Conservation (phyloP, 768 basidiomycete genomes). For the Phanerochaete sordida region DNA sequence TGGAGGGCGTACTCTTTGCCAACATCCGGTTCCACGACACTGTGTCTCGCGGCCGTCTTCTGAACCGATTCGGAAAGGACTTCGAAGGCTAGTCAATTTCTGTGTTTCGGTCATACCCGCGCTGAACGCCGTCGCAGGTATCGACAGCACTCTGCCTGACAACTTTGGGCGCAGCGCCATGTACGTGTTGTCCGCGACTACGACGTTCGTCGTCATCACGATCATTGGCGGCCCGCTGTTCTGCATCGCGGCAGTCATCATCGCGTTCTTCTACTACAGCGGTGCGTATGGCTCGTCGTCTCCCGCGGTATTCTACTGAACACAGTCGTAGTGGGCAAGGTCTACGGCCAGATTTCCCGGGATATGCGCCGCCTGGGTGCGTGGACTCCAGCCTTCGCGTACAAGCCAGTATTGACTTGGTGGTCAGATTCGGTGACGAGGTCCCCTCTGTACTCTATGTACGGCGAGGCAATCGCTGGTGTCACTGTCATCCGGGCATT, state of each 20-base stretch:
- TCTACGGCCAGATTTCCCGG: slow-evolving; percentile 84
- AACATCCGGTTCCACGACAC: slow-evolving; percentile 94
- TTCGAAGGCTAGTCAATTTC: slow-evolving; percentile 83
- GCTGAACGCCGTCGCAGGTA: slow-evolving; percentile 39
- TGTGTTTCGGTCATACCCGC: too few species aligned
- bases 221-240: slow-evolving; percentile 79
- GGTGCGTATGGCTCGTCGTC: slow-evolving; percentile 37
- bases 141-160: slow-evolving; percentile 81
- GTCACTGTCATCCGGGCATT: slow-evolving; percentile 71
- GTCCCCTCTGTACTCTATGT: slow-evolving; percentile 49
- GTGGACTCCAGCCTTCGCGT: slow-evolving; percentile 10
- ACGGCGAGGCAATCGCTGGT: slow-evolving; percentile 50
- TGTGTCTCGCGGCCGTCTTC: slow-evolving; percentile 74
- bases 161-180: slow-evolving; percentile 80
- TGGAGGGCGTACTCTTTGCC: slow-evolving; percentile 82
- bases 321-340: slow-evolving; percentile 33
- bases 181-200: slow-evolving; percentile 63
- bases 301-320: slow-evolving; percentile 31
- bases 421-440: slow-evolving; percentile 37
- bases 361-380: slow-evolving; percentile 78
- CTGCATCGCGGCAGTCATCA: slow-evolving; percentile 49
- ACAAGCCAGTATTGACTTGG: not conserved
- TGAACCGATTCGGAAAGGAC: slow-evolving; percentile 89
- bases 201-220: slow-evolving; percentile 73
- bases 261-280: slow-evolving; percentile 68